These are phyloP conservation scores for Nakaseomyces glabratus DNA, from an alignment of 1,139 yeast genomes.

Conservation along the genomic window DNA sequence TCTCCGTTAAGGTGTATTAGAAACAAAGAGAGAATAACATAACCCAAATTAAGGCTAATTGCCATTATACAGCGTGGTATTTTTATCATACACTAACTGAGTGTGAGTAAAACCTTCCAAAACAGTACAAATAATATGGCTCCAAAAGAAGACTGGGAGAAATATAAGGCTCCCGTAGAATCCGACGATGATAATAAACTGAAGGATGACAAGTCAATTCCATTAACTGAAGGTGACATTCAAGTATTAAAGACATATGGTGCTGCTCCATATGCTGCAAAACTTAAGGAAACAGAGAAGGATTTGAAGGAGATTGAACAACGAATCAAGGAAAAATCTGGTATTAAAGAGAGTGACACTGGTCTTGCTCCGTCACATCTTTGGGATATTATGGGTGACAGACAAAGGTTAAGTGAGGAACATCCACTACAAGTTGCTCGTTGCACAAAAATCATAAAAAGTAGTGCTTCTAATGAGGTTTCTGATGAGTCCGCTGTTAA, in stretches of 20 bases:
- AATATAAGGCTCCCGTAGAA: slow-evolving; percentile 77
- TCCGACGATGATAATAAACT: slow-evolving; percentile 44
- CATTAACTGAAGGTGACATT: slow-evolving; percentile 91
- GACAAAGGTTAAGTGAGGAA: slow-evolving; percentile 84
- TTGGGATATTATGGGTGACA: slow-evolving; percentile 97
- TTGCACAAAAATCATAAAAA: slow-evolving; percentile 91
- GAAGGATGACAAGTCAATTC: slow-evolving; percentile 66
- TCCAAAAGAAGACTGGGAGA: slow-evolving; percentile 80
- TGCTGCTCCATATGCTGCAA: slow-evolving; percentile 87
- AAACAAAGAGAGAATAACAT: no score
- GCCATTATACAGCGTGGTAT: neutral
- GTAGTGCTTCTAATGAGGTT: slow-evolving; percentile 18
- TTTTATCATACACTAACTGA: neutral
- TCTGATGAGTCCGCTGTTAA: slow-evolving; percentile 17
- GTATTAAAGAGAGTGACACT: slow-evolving; percentile 89
- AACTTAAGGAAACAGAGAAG: slow-evolving; percentile 71
- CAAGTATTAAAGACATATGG: slow-evolving; percentile 95
- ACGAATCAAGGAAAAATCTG: slow-evolving; percentile 86
- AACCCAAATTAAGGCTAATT: no score
- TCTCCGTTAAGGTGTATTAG: no score
- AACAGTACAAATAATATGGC: slow-evolving; percentile 34
- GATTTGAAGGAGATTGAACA: slow-evolving; percentile 77
- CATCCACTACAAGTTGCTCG: slow-evolving; percentile 97
- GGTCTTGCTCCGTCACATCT: slow-evolving; percentile 91
- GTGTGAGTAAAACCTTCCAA: neutral